phyloP scores from a whole-genome alignment of 768 basidiomycete genomes.

The Xerocomus potaroensis region DNA sequence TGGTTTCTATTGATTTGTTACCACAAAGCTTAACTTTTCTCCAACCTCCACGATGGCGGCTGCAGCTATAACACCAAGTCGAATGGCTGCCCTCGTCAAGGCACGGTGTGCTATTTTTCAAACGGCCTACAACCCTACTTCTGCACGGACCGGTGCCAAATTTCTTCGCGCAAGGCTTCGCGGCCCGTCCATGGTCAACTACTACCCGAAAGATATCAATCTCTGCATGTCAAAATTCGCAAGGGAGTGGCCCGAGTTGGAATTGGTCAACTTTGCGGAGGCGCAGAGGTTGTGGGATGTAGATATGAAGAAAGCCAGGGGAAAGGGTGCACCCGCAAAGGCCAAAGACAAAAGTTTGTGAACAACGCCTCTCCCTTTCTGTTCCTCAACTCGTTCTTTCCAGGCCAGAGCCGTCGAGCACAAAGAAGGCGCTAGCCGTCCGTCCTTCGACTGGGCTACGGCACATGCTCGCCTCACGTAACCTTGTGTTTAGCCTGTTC shows the following conservation, averaged over 20 bases:
- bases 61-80: too few species aligned
- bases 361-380: background rate
- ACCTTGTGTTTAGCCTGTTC: too few species aligned
- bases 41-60: too few species aligned
- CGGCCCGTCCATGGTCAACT: slow-evolving; percentile 81
- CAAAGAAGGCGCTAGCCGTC: slow-evolving; percentile 42
- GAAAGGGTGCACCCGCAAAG: slow-evolving; percentile 82
- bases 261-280: slow-evolving; percentile 64
- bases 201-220: slow-evolving; percentile 68
- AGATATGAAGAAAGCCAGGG: slow-evolving; percentile 63
- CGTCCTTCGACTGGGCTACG: too few species aligned
- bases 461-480: too few species aligned
- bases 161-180: slow-evolving; percentile 79
- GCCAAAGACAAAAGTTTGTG: slow-evolving; percentile 61
- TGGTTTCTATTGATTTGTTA: too few species aligned
- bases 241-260: slow-evolving; percentile 50
- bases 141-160: slow-evolving; percentile 83
- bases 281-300: slow-evolving; percentile 66
- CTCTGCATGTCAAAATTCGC: slow-evolving; percentile 51
- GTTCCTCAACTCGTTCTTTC: slow-evolving; percentile 1
- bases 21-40: too few species aligned
- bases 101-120: slow-evolving; percentile 76
- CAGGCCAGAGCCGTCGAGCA: slow-evolving; percentile 52
- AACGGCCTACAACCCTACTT: slow-evolving; percentile 83
- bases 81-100: slow-evolving; percentile 57